Evolutionary conservation across 1,139 yeast species (phyloP), one percentile per base, ranked within the genome.

Genomic region (Saccharomyces hybrid): DNA sequence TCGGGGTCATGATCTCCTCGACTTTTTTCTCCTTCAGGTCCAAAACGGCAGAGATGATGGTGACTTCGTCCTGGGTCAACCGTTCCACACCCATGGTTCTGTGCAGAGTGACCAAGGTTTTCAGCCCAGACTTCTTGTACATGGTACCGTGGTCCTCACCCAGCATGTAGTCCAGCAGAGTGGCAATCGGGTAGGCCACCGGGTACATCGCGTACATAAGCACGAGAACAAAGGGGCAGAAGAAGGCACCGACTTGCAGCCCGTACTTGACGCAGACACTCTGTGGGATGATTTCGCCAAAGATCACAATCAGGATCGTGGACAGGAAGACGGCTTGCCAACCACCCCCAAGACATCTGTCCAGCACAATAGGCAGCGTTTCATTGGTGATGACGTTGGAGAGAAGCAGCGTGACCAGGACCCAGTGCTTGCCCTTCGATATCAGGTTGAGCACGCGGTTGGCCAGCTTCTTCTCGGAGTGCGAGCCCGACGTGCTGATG

Each of bases 81-180:
- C 97, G 76, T 69, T 91, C 98, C 11, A 87, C 96, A 54, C 97
- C 98, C 95, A 90, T 89, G 34, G 96, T 89, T 66, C 85, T 83
- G 71, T 93, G 99, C 62, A 93, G 76, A 2, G 96, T 89, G 52
- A 93, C 99, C 66, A 93, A 78, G 2, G 97, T 88, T 73, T 93
- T 93, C 64, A 93, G 80, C 0, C 98, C 98, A 2, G 93, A 87
- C 69, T 89, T 88, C 69, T 89, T 89, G 73, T 93, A 93, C 49
- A 91, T 83, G 1, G 96, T 90, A 29, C 99, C 98, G 71, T 93
- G 98, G 71, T 90, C 96, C 72, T 93, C 96, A 53, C 99, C 99
- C 51, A 93, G 77, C 51, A 86, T 78, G 64, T 81, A 79, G 71
- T 93, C 99, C 62, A 93, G 77, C 50, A 93, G 75, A 61, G 82